These are phyloP conservation scores for Quercus suber DNA, from an alignment of 306 rosid species.

Conservation along the genomic window DNA sequence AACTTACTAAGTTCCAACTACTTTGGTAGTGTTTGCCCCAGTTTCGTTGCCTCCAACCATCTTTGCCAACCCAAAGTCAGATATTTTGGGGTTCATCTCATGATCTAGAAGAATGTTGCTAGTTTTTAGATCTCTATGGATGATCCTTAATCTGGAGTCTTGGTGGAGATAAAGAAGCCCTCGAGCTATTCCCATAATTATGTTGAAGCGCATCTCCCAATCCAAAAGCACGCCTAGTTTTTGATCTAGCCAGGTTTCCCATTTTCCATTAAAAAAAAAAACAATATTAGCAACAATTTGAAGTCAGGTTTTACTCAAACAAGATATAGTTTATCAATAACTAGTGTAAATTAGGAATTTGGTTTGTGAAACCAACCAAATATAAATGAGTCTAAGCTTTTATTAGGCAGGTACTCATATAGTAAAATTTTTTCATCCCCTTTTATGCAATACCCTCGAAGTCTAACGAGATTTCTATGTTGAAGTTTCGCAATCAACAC, in stretches of 20 bases:
- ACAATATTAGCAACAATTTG: neutral
- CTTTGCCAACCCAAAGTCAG: constrained; percentile 31
- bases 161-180: constrained; percentile 7
- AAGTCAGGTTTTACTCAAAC: neutral
- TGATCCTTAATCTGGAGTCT: too few relatives aligned
- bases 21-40: constrained; percentile 23
- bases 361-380: constrained; percentile 32
- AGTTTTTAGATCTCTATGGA: constrained; percentile 25
- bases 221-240: neutral
- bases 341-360: neutral
- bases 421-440: constrained; percentile 11
- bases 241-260: constrained; percentile 11
- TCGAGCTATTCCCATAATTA: constrained; percentile 32
- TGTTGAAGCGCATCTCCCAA: constrained; percentile 34
- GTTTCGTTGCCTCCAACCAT: constrained; percentile 29
- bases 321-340: neutral
- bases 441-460: too few relatives aligned
- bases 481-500: too few relatives aligned
- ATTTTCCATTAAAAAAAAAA: neutral
- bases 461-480: too few relatives aligned
- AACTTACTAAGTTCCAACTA: constrained; percentile 37
- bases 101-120: constrained; percentile 29
- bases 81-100: neutral
- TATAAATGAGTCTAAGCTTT: constrained; percentile 28
- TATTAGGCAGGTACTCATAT: constrained; percentile 27